Conservation (phyloP, 2,329 filamentous ascomycete genomes). For the Calonectria hawksworthii region DNA sequence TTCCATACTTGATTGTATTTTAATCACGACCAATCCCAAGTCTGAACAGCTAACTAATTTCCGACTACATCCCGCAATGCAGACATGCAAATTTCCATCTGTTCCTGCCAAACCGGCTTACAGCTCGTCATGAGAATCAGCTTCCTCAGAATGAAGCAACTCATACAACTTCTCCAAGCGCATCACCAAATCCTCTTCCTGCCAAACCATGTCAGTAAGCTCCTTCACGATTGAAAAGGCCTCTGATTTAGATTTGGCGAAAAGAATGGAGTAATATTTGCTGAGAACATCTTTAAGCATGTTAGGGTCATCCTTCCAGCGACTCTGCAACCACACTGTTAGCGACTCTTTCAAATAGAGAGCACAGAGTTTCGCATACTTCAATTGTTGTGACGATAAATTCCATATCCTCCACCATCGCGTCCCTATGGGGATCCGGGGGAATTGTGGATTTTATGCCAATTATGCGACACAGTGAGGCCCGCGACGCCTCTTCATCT, state of each 20-base stretch:
- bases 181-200: background rate
- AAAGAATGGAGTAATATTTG: background rate
- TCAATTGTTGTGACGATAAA: background rate
- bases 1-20: too few species aligned
- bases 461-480: background rate
- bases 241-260: background rate
- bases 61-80: background rate
- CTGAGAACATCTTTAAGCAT: background rate
- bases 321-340: background rate
- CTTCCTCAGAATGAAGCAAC: background rate
- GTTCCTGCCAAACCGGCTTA: background rate
- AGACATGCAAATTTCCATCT: background rate
- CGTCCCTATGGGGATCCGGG: background rate
- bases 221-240: background rate
- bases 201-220: background rate
- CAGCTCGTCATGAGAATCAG: background rate
- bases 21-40: too few species aligned
- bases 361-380: background rate
- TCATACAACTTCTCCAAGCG: background rate
- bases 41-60: background rate
- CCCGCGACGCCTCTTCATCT: background rate
- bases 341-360: background rate
- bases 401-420: background rate
- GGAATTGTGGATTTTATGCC: background rate
- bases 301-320: background rate